Conservation (phyloP, 805 yeast species). For the Hanseniaspora pseudoguilliermondii region DNA sequence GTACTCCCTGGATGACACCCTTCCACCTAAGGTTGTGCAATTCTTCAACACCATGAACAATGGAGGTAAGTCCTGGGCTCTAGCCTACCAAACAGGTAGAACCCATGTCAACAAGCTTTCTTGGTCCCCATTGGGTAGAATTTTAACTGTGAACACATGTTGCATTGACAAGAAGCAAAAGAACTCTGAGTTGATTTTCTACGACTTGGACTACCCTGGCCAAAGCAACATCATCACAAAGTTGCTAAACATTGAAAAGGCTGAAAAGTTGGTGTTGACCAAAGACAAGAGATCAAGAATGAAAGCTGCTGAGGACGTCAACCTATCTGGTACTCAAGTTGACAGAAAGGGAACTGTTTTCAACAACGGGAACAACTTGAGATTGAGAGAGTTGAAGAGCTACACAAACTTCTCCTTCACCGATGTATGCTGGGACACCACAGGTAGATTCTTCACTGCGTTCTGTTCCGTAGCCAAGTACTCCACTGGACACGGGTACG, state of each 20-base stretch:
- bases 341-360: slow-evolving; percentile 17
- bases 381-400: slow-evolving; percentile 38
- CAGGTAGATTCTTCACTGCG: slow-evolving; percentile 79
- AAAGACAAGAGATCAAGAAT: slow-evolving; percentile 24
- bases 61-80: slow-evolving; percentile 43
- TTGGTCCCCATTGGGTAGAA: slow-evolving; percentile 93
- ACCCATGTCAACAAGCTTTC: slow-evolving; percentile 58
- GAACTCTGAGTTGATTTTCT: slow-evolving; percentile 65
- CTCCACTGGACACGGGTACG: slow-evolving; percentile 80
- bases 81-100: slow-evolving; percentile 44
- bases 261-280: neutral
- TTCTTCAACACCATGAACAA: slow-evolving; percentile 43
- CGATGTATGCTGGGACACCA: slow-evolving; percentile 84
- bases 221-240: slow-evolving; percentile 26
- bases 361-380: slow-evolving; percentile 11
- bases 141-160: slow-evolving; percentile 43
- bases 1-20: slow-evolving; percentile 43
- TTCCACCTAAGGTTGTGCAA: slow-evolving; percentile 50
- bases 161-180: slow-evolving; percentile 32
- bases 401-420: slow-evolving; percentile 67
- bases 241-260: slow-evolving; percentile 1
- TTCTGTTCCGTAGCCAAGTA: slow-evolving; percentile 83
- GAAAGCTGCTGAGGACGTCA: slow-evolving; percentile 30
- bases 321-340: slow-evolving; percentile 19
- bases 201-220: slow-evolving; percentile 74